Evolutionary conservation across 768 basidiomycete genomes (phyloP).

Genomic region (Gautieria morchelliformis): DNA sequence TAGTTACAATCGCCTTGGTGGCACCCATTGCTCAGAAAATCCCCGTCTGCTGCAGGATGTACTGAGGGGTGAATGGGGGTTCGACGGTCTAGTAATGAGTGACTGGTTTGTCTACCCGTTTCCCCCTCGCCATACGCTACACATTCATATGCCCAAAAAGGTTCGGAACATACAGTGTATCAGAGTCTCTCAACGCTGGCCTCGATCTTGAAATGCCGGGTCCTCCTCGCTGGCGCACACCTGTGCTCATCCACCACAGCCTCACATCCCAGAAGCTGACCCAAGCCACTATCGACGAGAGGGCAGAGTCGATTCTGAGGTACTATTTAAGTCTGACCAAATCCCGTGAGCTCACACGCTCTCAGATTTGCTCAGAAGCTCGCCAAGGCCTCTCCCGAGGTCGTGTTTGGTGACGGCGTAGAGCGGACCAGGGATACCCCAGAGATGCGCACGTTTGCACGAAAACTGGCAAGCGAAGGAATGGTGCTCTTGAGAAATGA

Average conservation of each 20-base stretch:
- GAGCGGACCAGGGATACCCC: slow-evolving; percentile 52
- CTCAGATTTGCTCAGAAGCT: slow-evolving; percentile 38
- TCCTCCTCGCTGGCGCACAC: slow-evolving; percentile 31
- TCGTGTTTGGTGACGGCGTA: slow-evolving; percentile 57
- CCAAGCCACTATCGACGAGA: slow-evolving; percentile 35
- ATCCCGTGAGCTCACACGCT: slow-evolving; percentile 9
- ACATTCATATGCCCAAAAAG: slow-evolving; percentile 11
- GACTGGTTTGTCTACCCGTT: slow-evolving; percentile 33
- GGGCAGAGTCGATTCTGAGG: slow-evolving; percentile 25
- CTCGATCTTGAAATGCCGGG: slow-evolving; percentile 59
- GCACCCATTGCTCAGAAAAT: slow-evolving; percentile 49
- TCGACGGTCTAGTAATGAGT: slow-evolving; percentile 49
- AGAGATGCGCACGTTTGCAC: slow-evolving; percentile 47
- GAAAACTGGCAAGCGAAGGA: slow-evolving; percentile 48
- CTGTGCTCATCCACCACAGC: slow-evolving; percentile 27
- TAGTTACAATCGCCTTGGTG: slow-evolving; percentile 54
- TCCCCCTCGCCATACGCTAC: not conserved
- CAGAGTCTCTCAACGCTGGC: slow-evolving; percentile 46
- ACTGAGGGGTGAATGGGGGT: slow-evolving; percentile 58
- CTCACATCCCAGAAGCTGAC: slow-evolving; percentile 43
- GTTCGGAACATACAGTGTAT: slow-evolving; percentile 36
- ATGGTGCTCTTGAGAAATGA: slow-evolving; percentile 64
- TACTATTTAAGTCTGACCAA: not conserved
- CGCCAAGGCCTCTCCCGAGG: slow-evolving; percentile 54
- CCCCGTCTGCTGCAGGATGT: slow-evolving; percentile 40